Base-by-base conservation (phyloP, 83 land plant species). In the Diphasiastrum complanatum region DNA sequence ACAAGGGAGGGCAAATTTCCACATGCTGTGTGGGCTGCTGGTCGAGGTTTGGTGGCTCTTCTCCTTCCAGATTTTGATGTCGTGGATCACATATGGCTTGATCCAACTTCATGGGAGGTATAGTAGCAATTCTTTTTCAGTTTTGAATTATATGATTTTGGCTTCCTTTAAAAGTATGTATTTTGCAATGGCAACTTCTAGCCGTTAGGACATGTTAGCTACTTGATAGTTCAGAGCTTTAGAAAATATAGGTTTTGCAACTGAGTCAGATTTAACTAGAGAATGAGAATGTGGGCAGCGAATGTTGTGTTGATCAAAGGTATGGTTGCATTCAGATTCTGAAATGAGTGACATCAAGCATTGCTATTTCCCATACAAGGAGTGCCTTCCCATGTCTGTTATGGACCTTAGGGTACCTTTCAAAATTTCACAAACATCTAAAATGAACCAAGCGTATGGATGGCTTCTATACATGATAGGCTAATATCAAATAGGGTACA, bases 21-120 rank as follows among this genome's bases (percentile, higher is more conserved):
- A 1, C 96, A 93, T 82, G 99, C 96, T 64, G 83, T 93, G 32
- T 93, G 99, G 98, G 99, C 99, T 26, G 96, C 86, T 78, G 99
- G 95, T 48, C 85, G 96, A 30, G 86, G 82, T 51, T 86, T 93
- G 35, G 72, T 78, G 63, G 91, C 89, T n/a, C 63, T 60, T 72
- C 83, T 93, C 11, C 74, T 93, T 26, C 99, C 99, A 14, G 79
- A 86, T 43, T 93, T 81, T 71, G 92, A 89, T 63, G 55, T 69
- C 22, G 81, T 89, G 52, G 96, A 89, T 50, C 66, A 74, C 38
- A 66, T 89, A 49, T 88, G 99, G 96, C 86, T 93, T 34, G 99
- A 93, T 54, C 83, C 75, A 36, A 61, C 65, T 27, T 71, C 89
- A 12, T 93, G 99, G 99, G 81, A 88, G 80, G 95, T 88, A 60